Base-by-base conservation (phyloP, 345 rosid genomes). In the Viola odorata region DNA sequence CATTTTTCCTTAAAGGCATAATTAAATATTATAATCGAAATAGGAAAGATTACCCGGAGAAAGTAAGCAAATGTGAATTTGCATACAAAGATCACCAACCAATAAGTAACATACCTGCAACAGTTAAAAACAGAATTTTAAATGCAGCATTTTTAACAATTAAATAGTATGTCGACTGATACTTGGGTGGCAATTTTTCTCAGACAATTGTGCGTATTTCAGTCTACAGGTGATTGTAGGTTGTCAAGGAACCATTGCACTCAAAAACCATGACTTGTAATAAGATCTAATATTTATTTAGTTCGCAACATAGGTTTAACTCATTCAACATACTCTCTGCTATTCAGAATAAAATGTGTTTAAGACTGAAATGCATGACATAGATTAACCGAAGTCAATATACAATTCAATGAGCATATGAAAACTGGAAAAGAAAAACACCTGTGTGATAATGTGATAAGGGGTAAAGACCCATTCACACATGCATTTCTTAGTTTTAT, bases 11-110 rank as follows among this genome's bases (percentile, higher is more conserved):
- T 13, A 10, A 15, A 23, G 12, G 10, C 12, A 8, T 10, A 41
- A 15, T n/a, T n/a, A 47, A 45, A 44, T 17, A 37, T 47, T 6
- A 50, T 65, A 36, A 69, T 48, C 41, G 48, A 50, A 53, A 67
- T 7, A 36, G 2, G 38, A 56, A 38, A 9, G 41, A 91, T 88
- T 86, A 72, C 99, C 96, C 90, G 97, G 77, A 94, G 96, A 81
- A 94, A 94, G 81, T 94, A 94, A 10, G 99, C 84, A 74, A 94
- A 94, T 54, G 84, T 75, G 72, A 90, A 94, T 77, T 90, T 94
- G 89, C 95, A 79, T 15, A 58, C 79, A 69, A 90, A 79, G 74
- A 94, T 82, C 70, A 94, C 79, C 87, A 88, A 61, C 99, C 99
- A 94, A 81, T 70, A 94, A n/a, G 78, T 68, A 72, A 94, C 99